Evolutionary conservation across 2,329 filamentous ascomycete genomes (phyloP).

Genomic region (Fusarium sp.): DNA sequence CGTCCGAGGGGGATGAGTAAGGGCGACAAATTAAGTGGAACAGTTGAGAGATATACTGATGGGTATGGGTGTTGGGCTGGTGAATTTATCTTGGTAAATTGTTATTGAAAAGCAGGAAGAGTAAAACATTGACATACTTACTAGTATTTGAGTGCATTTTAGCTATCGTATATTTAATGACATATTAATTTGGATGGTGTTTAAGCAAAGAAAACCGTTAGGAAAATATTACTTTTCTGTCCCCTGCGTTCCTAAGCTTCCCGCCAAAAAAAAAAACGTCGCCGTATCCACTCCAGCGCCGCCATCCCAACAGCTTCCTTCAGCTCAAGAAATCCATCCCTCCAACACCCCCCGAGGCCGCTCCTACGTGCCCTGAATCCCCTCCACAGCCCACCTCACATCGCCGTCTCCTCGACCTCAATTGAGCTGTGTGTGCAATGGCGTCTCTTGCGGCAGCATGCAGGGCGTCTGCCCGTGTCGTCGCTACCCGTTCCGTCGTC

Average conservation of each 20-base stretch:
- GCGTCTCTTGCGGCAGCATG: constrained; percentile 73
- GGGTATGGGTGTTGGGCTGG: not conserved
- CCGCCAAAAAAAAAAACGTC: constrained; percentile 49
- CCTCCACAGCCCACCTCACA: constrained; percentile 12
- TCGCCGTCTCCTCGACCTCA: constrained; percentile 35
- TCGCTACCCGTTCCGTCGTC: constrained; percentile 58
- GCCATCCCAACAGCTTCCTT: constrained; percentile 49
- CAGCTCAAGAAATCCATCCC: constrained; percentile 35
- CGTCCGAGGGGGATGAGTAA: constrained; percentile 22
- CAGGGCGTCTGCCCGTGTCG: constrained; percentile 71
- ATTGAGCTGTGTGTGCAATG: constrained; percentile 59
- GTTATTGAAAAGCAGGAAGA: not conserved
- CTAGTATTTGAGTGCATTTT: not conserved
- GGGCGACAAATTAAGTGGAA: constrained; percentile 20
- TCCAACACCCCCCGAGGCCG: constrained; percentile 37
- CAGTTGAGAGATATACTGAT: constrained; percentile 20
- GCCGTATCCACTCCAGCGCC: constrained; percentile 42
- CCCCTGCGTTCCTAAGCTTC: constrained; percentile 15
- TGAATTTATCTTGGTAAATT: not conserved
- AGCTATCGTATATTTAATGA: not conserved
- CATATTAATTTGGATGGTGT: not conserved
- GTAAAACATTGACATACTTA: not conserved
- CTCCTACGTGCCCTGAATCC: constrained; percentile 33
- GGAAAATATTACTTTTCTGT: constrained; percentile 8
- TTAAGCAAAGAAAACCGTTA: not conserved